Percentiles rank a stretch among this genome's conserved stretches.
phyloP scores from a whole-genome alignment of 345 rosid genomes.

The Gossypium thurberi region DNA sequence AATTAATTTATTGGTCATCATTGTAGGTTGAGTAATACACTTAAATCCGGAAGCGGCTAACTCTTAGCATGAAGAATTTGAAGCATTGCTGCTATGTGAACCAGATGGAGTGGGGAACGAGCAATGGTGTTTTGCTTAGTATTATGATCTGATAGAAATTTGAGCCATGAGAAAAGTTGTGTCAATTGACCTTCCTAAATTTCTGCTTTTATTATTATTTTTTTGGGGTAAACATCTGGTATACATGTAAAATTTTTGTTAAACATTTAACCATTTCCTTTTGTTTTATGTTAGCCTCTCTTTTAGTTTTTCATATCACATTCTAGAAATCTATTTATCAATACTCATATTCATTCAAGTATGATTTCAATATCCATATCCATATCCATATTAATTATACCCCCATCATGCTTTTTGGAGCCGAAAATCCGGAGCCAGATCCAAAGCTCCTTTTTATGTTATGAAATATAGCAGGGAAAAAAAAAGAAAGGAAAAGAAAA shows the following conservation, averaged over 20 bases:
- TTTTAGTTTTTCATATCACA: too few relatives aligned
- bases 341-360: too few relatives aligned
- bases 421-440: too few relatives aligned
- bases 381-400: too few relatives aligned
- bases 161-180: background rate
- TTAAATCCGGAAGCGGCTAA: conserved; percentile 38
- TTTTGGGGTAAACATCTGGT: background rate
- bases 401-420: too few relatives aligned
- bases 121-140: background rate
- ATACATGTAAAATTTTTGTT: conserved; percentile 6
- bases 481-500: too few relatives aligned
- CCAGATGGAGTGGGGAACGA: background rate
- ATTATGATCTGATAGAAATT: conserved; percentile 1
- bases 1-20: background rate
- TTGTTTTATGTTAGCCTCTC: too few relatives aligned
- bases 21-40: conserved; percentile 59
- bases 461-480: too few relatives aligned
- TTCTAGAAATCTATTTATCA: too few relatives aligned
- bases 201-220: background rate
- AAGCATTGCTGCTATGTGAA: conserved; percentile 13
- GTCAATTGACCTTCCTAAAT: conserved; percentile 1
- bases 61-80: background rate
- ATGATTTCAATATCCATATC: too few relatives aligned
- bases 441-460: too few relatives aligned
- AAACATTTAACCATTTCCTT: background rate